These are phyloP conservation scores for Cladosporium sp. DNA, from an alignment of 2,329 filamentous ascomycete species.

Conservation along the genomic window DNA sequence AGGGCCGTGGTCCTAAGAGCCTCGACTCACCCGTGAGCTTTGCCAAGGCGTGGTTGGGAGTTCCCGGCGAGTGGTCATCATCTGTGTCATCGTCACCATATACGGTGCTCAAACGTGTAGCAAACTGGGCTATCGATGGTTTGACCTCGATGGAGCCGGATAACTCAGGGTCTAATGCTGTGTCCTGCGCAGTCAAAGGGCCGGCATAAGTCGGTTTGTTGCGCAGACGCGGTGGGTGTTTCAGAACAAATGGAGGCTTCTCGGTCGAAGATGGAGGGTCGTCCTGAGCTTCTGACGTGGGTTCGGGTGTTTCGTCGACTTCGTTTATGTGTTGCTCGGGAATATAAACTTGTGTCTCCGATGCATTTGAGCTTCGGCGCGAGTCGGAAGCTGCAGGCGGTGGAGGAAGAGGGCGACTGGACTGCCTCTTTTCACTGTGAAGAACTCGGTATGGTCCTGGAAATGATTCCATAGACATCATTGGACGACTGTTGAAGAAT, in stretches of 20 bases:
- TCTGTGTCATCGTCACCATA: constrained; percentile 19
- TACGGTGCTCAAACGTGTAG: constrained; percentile 26
- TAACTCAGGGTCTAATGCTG: neutral
- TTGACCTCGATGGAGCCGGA: constrained; percentile 20
- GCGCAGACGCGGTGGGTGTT: neutral
- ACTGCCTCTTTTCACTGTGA: constrained; percentile 3
- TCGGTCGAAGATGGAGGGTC: neutral
- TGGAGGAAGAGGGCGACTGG: constrained; percentile 5
- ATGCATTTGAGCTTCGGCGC: neutral
- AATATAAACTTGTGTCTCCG: neutral
- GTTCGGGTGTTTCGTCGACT: neutral
- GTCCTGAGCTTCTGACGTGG: neutral
- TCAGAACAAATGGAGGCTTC: neutral
- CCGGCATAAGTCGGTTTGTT: neutral
- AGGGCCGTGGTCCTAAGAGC: neutral
- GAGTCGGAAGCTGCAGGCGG: neutral
- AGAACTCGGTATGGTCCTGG: neutral
- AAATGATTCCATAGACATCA: neutral
- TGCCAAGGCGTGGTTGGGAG: constrained; percentile 24
- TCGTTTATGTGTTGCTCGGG: neutral
- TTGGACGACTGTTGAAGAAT: neutral
- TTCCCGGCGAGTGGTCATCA: constrained; percentile 10
- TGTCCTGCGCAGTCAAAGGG: neutral
- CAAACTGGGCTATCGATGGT: constrained; percentile 17
- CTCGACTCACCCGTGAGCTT: constrained; percentile 20